Base-by-base conservation (phyloP, 495 filamentous ascomycete species). In the Staphylotrichum tortipilum region DNA sequence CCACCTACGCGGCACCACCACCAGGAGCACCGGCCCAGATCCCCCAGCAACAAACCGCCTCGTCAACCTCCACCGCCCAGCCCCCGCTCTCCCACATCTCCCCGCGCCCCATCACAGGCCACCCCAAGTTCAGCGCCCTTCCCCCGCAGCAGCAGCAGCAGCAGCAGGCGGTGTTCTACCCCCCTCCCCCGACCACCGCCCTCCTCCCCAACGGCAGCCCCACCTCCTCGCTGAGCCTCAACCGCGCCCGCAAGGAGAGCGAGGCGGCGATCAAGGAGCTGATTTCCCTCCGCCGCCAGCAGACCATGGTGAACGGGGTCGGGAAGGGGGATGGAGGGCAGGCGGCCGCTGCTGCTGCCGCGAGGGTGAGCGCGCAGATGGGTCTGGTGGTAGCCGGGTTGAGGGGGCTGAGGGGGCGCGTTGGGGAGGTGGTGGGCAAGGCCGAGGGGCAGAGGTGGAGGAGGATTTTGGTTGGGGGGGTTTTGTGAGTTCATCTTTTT, bases 371-470 rank as follows among this genome's bases (percentile, higher is more conserved):
- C 9, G 45, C 42, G 23, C 68, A 73, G 56, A 59, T 60, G 5
- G 59, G 59, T 18, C 44, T 68, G 7, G 65, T 65, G 19, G 47
- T 67, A 5, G 57, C 47, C 8, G 65, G 71, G 33, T 47, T 75
- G 26, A 57, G 55, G 23, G 49, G 39, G 0, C 42, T 75, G 36
- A 33, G 61, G 7, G 29, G 54, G 7, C 58, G 67, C 41, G 63
- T 73, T 0, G 52, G 53, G 6, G 54, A 53, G 11, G 31, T 72
- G 19, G 50, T 62, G 14, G 63, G 61, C 49, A 45, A 45, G 18
- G 64, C 58, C 0, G 67, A 73, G 54, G 52, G 60, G 14, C 59
- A 66, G 34, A 53, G 72, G 44, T 75, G 68, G 70, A 59, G 71
- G 18, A 47, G 63, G 47, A 71, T 67, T 59, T 23, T 69, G 15